Conservation (phyloP, 805 yeast genomes). For the Schizosaccharomyces japonicus region DNA sequence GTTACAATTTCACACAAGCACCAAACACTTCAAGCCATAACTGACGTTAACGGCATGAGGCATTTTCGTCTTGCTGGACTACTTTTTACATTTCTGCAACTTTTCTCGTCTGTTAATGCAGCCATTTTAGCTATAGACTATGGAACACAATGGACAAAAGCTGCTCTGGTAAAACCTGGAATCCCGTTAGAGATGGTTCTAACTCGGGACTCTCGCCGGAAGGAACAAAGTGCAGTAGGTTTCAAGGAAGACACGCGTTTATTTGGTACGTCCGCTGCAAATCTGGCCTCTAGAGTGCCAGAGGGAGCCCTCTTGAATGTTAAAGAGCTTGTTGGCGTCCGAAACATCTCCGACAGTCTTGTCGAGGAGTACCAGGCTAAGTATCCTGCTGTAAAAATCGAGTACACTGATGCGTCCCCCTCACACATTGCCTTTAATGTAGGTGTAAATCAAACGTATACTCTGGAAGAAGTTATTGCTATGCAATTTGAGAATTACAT, state of each 20-base stretch:
- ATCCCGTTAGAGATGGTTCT: conserved; percentile 68
- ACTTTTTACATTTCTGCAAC: too few relatives aligned
- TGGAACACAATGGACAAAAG: conserved; percentile 72
- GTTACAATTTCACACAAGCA: too few relatives aligned
- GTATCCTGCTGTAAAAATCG: conserved; percentile 36
- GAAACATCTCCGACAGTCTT: conserved; percentile 21
- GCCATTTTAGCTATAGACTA: conserved; percentile 74
- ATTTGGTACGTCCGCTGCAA: conserved; percentile 15
- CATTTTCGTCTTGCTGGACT: too few relatives aligned
- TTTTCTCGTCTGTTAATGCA: conserved; percentile 15
- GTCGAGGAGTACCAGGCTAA: conserved; percentile 24
- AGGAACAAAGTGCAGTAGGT: conserved; percentile 61
- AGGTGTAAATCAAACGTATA: conserved; percentile 24
- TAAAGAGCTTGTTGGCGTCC: conserved; percentile 47
- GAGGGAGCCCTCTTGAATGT: conserved; percentile 37
- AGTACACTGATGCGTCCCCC: conserved; percentile 21
- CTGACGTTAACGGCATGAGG: too few relatives aligned
- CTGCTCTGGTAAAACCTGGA: conserved; percentile 74
- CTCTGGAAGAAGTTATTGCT: conserved; percentile 61
- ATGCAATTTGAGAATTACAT: conserved; percentile 54
- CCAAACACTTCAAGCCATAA: too few relatives aligned
- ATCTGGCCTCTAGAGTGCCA: conserved; percentile 50
- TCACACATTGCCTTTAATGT: conserved; percentile 30
- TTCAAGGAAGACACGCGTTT: conserved; percentile 22
- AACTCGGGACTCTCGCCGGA: conserved; percentile 77